These are phyloP conservation scores for Leucogyrophana mollusca DNA, from an alignment of 768 basidiomycete genomes.

Conservation along the genomic window DNA sequence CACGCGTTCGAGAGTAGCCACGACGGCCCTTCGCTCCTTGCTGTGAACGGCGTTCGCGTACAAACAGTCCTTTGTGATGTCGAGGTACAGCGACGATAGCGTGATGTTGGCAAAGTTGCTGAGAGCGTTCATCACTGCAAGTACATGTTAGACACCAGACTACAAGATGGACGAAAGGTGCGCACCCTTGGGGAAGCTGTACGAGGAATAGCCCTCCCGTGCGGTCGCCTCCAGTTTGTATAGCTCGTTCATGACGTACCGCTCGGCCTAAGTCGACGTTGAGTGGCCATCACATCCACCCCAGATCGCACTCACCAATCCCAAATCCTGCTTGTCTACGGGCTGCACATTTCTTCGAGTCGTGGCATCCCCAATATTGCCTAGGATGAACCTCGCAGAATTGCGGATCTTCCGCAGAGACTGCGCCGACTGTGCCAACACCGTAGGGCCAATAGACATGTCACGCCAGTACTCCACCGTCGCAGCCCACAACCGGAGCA, in stretches of 20 bases:
- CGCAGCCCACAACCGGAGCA: constrained; percentile 88
- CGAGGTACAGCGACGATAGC: constrained; percentile 89
- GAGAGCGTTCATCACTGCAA: constrained; percentile 66
- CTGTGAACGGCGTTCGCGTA: constrained; percentile 65
- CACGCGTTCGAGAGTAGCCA: constrained; percentile 75
- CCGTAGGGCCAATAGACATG: constrained; percentile 78
- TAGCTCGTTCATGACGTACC: constrained; percentile 85
- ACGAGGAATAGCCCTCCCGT: constrained; percentile 64
- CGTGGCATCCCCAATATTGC: constrained; percentile 56
- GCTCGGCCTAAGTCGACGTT: constrained; percentile 59
- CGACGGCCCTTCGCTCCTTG: constrained; percentile 56
- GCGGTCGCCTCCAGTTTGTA: constrained; percentile 68
- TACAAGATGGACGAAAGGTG: neutral
- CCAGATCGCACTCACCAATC: constrained; percentile 50
- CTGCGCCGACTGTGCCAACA: constrained; percentile 74
- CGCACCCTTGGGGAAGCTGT: constrained; percentile 82
- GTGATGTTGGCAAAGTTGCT: constrained; percentile 80
- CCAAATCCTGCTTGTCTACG: constrained; percentile 43
- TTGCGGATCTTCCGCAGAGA: constrained; percentile 83
- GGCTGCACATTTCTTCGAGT: constrained; percentile 5
- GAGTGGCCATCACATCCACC: constrained; percentile 2
- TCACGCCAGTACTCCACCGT: constrained; percentile 89
- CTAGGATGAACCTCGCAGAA: constrained; percentile 82
- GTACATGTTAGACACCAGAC: constrained; percentile 1
- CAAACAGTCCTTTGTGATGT: constrained; percentile 85